Percentiles rank a stretch among this genome's conserved stretches.
These are phyloP conservation scores for Neospermospora avenae DNA, from an alignment of 2,329 filamentous ascomycete genomes.

Conservation along the genomic window DNA sequence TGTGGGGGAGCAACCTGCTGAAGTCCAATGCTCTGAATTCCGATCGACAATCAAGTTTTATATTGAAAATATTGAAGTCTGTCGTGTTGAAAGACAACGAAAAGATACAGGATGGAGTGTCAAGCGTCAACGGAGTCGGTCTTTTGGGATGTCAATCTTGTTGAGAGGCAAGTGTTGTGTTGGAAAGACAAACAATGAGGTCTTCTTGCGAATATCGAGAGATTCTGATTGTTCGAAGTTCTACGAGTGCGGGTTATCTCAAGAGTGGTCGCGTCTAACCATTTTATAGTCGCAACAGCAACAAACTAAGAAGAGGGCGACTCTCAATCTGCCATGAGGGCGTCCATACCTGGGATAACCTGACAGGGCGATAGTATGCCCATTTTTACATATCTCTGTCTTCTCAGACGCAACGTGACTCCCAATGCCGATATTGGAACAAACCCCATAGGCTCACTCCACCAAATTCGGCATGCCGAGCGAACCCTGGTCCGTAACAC, in stretches of 20 bases:
- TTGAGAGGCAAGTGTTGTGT: neutral
- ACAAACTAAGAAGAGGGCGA: neutral
- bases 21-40: neutral
- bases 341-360: neutral
- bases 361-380: neutral
- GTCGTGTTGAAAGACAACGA: neutral
- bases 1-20: neutral
- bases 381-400: neutral
- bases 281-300: neutral
- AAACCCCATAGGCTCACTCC: neutral
- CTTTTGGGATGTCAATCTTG: neutral
- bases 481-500: neutral
- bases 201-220: neutral
- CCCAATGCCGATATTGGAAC: neutral
- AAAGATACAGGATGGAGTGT: neutral
- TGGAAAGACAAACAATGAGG: neutral
- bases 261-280: neutral
- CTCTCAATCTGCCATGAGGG: neutral
- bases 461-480: neutral
- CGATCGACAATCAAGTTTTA: neutral
- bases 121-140: neutral
- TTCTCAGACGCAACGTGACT: neutral
- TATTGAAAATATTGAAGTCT: no score
- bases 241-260: no score
- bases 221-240: no score